phyloP scores from a whole-genome alignment of 306 rosid genomes.

The Lagenaria siceraria region DNA sequence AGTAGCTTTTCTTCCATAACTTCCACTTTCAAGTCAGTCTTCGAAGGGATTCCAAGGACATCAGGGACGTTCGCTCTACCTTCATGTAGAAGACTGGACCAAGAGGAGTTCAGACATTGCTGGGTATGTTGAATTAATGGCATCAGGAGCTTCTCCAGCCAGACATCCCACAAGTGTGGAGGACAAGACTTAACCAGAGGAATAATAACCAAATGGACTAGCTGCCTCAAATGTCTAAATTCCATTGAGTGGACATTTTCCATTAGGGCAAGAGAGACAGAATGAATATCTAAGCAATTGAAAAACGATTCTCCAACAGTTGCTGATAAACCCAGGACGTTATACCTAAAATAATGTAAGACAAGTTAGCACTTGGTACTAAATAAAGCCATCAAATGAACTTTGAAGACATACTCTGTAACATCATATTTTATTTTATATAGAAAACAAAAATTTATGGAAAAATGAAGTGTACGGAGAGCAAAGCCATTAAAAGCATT shows the following conservation, averaged over 20 bases:
- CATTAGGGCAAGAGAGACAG: conserved; percentile 57
- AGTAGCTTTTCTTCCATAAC: conserved; percentile 90
- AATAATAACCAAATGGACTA: conserved; percentile 73
- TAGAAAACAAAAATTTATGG: background rate
- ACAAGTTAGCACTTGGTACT: conserved; percentile 5
- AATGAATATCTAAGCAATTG: conserved; percentile 54
- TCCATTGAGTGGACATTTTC: conserved; percentile 96
- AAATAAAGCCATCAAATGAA: background rate
- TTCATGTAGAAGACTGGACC: conserved; percentile 77
- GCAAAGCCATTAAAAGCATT: background rate
- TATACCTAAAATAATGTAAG: conserved; percentile 42
- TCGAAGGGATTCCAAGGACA: conserved; percentile 43
- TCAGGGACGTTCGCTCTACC: conserved; percentile 95
- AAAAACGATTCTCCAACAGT: conserved; percentile 76
- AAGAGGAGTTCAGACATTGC: conserved; percentile 61
- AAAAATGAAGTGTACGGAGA: background rate
- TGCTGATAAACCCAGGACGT: conserved; percentile 81
- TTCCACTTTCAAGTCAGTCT: conserved; percentile 83
- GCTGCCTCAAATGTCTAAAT: conserved; percentile 86
- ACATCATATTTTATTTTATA: background rate
- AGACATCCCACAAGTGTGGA: conserved; percentile 65
- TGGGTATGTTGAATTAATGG: conserved; percentile 67
- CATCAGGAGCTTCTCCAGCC: conserved; percentile 81
- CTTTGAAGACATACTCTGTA: background rate
- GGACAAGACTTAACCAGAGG: conserved; percentile 82